Conservation (phyloP, 768 basidiomycete genomes). For the Leccinum imitatum region DNA sequence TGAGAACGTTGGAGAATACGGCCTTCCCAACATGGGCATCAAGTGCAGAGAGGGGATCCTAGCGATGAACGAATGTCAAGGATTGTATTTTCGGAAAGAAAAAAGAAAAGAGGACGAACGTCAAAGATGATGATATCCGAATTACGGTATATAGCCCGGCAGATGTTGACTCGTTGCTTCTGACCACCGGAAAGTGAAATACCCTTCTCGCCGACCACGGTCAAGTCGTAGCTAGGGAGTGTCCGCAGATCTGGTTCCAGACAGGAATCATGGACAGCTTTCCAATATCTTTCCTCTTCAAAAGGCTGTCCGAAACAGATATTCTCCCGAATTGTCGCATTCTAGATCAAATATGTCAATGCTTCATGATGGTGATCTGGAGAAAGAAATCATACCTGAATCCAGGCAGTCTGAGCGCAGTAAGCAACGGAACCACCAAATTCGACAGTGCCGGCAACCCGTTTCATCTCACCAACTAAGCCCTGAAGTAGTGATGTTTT, state of each 20-base stretch:
- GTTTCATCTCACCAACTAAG: constrained; percentile 81
- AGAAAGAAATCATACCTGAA: constrained; percentile 50
- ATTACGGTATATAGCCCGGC: constrained; percentile 6
- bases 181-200: constrained; percentile 86
- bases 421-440: constrained; percentile 81
- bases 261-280: constrained; percentile 73
- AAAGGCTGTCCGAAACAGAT: constrained; percentile 85
- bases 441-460: constrained; percentile 58
- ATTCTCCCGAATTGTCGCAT: constrained; percentile 86
- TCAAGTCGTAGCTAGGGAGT: background rate
- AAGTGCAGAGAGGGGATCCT: constrained; percentile 83
- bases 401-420: constrained; percentile 89
- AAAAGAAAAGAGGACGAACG: background rate
- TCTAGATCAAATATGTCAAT: constrained; percentile 36
- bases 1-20: too few species aligned
- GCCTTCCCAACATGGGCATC: constrained; percentile 89
- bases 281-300: constrained; percentile 81
- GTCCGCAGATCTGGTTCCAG: constrained; percentile 79
- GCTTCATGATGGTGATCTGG: background rate
- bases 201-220: constrained; percentile 50
- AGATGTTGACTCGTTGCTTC: constrained; percentile 1
- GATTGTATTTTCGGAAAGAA: background rate
- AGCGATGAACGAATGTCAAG: background rate
- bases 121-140: constrained; percentile 7
- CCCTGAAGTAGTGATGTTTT: constrained; percentile 70